phyloP scores from a whole-genome alignment of 306 rosid genomes.

The Rubus idaeus region DNA sequence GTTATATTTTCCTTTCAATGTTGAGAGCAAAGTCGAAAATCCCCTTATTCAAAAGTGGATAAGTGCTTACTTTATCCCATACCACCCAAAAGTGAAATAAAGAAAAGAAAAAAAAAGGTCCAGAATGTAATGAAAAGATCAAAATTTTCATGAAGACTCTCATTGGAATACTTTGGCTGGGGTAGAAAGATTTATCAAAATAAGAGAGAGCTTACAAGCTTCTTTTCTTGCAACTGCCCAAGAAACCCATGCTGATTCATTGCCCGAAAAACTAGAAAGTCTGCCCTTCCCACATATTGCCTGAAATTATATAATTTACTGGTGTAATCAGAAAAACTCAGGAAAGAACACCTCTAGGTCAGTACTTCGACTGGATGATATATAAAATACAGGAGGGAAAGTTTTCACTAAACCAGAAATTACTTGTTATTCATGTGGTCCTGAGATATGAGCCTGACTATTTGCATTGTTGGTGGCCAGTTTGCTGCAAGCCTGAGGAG shows the following conservation, averaged over 20 bases:
- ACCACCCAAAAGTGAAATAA: not conserved
- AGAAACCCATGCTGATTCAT: conserved; percentile 94
- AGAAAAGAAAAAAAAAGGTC: not conserved
- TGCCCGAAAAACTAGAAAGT: conserved; percentile 92
- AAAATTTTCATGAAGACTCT: not conserved
- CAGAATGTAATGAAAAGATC: not conserved
- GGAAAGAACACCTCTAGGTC: conserved; percentile 15
- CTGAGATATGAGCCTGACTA: conserved; percentile 90
- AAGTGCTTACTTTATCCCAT: not conserved
- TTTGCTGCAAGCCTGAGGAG: conserved; percentile 92
- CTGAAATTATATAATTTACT: conserved; percentile 40
- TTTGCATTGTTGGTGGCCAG: conserved; percentile 92
- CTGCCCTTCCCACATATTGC: conserved; percentile 97
- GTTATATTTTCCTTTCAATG: not conserved
- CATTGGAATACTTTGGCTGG: not conserved
- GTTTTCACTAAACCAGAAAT: conserved; percentile 23
- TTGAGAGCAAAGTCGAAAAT: not conserved
- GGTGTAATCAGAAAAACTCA: conserved; percentile 21
- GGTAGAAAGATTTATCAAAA: not conserved
- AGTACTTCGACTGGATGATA: conserved; percentile 11
- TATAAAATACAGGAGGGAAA: conserved; percentile 12
- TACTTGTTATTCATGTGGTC: conserved; percentile 98
- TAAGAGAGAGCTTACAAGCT: conserved; percentile 59
- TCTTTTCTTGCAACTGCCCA: conserved; percentile 91
- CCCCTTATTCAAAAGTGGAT: not conserved